These are phyloP conservation scores for Citrus trifoliata DNA, from an alignment of 345 rosid genomes.

Conservation along the genomic window DNA sequence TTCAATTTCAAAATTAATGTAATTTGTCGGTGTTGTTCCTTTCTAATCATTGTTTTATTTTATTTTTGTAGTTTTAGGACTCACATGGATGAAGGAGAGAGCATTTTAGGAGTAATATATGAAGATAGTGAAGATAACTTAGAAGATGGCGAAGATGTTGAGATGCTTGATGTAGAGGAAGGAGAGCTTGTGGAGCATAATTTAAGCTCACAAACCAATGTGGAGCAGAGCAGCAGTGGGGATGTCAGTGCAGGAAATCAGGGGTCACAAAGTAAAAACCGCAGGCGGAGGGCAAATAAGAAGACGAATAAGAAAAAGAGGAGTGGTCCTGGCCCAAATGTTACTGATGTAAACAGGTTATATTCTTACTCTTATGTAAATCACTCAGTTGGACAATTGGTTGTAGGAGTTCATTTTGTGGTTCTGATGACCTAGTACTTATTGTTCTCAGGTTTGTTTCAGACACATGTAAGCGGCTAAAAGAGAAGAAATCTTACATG, in stretches of 20 bases:
- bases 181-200: slow-evolving; percentile 63
- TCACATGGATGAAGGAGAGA: slow-evolving; percentile 64
- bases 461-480: slow-evolving; percentile 74
- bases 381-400: neutral
- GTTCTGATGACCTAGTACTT: neutral
- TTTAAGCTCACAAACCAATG: slow-evolving; percentile 10
- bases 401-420: neutral
- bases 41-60: neutral
- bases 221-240: slow-evolving; percentile 6
- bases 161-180: slow-evolving; percentile 87
- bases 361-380: neutral
- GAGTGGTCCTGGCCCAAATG: slow-evolving; percentile 34
- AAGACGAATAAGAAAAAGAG: slow-evolving; percentile 53
- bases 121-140: slow-evolving; percentile 34
- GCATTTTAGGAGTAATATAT: slow-evolving; percentile 43
- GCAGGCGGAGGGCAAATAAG: slow-evolving; percentile 39
- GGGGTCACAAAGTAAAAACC: slow-evolving; percentile 33
- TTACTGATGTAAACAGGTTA: slow-evolving; percentile 62
- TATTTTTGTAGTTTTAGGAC: neutral
- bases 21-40: neutral
- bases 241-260: slow-evolving; percentile 24
- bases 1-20: neutral
- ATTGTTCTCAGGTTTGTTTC: slow-evolving; percentile 66
- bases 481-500: slow-evolving; percentile 94
- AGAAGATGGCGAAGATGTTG: slow-evolving; percentile 53